phyloP scores from a whole-genome alignment of 495 filamentous ascomycete species.

The Recurvomyces mirabilis region DNA sequence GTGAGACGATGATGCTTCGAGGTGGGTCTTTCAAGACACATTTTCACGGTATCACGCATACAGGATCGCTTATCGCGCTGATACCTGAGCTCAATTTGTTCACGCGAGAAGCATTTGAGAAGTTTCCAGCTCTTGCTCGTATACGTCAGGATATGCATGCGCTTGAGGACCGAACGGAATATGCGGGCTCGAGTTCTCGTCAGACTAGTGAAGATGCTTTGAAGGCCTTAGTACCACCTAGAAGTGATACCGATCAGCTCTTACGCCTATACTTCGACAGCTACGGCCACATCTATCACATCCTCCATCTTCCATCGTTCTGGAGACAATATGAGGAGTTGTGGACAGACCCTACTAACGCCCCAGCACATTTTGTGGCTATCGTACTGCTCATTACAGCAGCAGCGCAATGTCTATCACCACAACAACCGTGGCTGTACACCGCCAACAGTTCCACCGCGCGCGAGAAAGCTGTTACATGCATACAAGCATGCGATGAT shows the following conservation, averaged over 20 bases:
- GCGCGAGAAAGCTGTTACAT: conserved; percentile 13
- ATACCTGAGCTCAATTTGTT: conserved; percentile 18
- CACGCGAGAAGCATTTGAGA: conserved; percentile 17
- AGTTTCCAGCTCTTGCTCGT: conserved; percentile 8
- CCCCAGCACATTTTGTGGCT: conserved; percentile 11
- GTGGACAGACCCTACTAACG: conserved; percentile 2
- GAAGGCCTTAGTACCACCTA: conserved; percentile 6
- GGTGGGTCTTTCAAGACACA: conserved; percentile 22
- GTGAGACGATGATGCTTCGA: conserved; percentile 13
- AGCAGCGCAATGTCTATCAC: conserved; percentile 12
- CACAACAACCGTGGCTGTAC: conserved; percentile 12
- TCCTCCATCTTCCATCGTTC: conserved; percentile 21
- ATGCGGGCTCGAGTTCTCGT: conserved; percentile 6
- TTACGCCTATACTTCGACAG: conserved; percentile 16
- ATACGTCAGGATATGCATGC: conserved; percentile 14
- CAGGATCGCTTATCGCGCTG: conserved; percentile 7
- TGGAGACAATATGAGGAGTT: conserved; percentile 16
- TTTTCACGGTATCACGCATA: conserved; percentile 15
- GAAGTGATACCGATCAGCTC: conserved; percentile 7
- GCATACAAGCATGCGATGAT: conserved; percentile 14
- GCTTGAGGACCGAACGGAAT: conserved; percentile 11
- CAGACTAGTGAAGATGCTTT: conserved; percentile 2
- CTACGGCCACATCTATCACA: conserved; percentile 20
- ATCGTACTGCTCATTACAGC: conserved; percentile 14
- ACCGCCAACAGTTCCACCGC: conserved; percentile 12